A percentile compares a stretch with the other conserved stretches of the same genome.
phyloP scores from a whole-genome alignment of 1,139 yeast species.

The Debaryomycetaceae sp. region DNA sequence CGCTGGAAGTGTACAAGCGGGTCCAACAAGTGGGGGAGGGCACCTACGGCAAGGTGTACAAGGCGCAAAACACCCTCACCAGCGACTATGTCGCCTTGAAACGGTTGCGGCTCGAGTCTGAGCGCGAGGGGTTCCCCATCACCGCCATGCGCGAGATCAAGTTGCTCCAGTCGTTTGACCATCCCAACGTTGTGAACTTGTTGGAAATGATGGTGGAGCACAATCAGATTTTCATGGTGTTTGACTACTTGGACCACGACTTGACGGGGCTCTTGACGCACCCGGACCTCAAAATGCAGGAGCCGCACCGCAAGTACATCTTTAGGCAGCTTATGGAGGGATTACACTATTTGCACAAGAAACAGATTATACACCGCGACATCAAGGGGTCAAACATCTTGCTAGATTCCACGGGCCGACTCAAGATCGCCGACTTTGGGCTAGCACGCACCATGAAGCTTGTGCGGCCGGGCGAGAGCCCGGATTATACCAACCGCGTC shows the following conservation, averaged over 20 bases:
- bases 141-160: slow-evolving; percentile 92
- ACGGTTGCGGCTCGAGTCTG: slow-evolving; percentile 70
- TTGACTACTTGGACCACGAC: slow-evolving; percentile 91
- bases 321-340: slow-evolving; percentile 75
- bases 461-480: slow-evolving; percentile 38
- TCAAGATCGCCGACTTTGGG: slow-evolving; percentile 91
- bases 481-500: slow-evolving; percentile 86
- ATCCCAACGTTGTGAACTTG: slow-evolving; percentile 69
- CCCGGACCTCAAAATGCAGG: slow-evolving; percentile 51
- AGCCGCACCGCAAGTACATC: slow-evolving; percentile 64
- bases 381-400: slow-evolving; percentile 89
- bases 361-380: slow-evolving; percentile 81
- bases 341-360: slow-evolving; percentile 66
- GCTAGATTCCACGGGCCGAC: slow-evolving; percentile 56
- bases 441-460: slow-evolving; percentile 73
- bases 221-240: slow-evolving; percentile 76
- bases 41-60: slow-evolving; percentile 39
- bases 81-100: slow-evolving; percentile 73
- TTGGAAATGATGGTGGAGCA: slow-evolving; percentile 85
- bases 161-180: slow-evolving; percentile 76
- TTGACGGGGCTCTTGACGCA: slow-evolving; percentile 79
- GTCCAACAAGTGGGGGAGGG: slow-evolving; percentile 42
- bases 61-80: slow-evolving; percentile 59
- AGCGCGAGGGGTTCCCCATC: slow-evolving; percentile 91
- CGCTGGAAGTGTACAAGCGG: slow-evolving; percentile 23